A percentile compares a stretch with the other conserved stretches of the same genome.
These are phyloP conservation scores for Sinapis alba DNA, from an alignment of 441 rosid species.

Conservation along the genomic window DNA sequence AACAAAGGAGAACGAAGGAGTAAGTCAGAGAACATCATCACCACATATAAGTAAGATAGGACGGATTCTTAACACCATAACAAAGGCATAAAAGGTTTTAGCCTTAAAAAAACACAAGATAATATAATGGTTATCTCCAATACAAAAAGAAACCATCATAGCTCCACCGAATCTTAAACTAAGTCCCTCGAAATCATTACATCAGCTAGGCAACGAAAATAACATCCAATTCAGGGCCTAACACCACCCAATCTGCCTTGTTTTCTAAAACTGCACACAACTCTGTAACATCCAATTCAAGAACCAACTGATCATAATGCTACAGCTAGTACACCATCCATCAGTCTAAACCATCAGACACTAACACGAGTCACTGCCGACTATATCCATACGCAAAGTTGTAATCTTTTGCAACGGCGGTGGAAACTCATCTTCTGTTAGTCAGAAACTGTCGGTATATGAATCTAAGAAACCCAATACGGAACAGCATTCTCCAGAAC, in stretches of 20 bases:
- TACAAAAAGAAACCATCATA: too few species aligned
- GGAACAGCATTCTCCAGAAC: not conserved
- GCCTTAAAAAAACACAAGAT: too few species aligned
- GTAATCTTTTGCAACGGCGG: not conserved
- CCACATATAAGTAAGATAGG: not conserved
- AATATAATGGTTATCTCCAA: too few species aligned
- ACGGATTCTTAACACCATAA: not conserved
- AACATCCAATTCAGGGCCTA: not conserved
- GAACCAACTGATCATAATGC: not conserved
- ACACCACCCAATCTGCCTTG: not conserved
- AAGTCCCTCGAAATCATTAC: not conserved
- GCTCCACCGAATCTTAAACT: not conserved
- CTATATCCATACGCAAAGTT: not conserved
- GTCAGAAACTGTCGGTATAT: not conserved
- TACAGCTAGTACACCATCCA: not conserved
- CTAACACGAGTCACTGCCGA: not conserved
- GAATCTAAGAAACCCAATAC: not conserved
- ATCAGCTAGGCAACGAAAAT: not conserved
- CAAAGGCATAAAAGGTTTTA: not conserved
- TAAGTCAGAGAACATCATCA: not conserved
- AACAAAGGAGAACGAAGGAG: not conserved
- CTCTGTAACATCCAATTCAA: not conserved
- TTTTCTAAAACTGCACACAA: not conserved
- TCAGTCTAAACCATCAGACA: not conserved
- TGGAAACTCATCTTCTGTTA: not conserved